phyloP scores from a whole-genome alignment of 1,139 yeast genomes.

The Scheffersomyces cryptocercus region DNA sequence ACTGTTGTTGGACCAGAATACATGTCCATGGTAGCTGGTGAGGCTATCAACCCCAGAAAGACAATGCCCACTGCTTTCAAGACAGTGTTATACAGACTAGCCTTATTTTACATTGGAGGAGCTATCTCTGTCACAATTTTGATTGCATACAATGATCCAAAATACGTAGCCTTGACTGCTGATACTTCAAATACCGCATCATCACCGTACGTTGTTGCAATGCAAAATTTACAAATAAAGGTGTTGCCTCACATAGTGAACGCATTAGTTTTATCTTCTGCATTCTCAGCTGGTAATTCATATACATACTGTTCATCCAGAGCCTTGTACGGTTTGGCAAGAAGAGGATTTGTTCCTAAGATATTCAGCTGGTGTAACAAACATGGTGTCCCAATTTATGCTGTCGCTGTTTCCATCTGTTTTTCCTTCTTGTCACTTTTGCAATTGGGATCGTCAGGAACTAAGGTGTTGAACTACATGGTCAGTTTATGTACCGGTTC shows the following conservation, averaged over 20 bases:
- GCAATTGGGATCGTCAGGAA: constrained; percentile 61
- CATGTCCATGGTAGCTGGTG: constrained; percentile 82
- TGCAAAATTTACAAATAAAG: constrained; percentile 38
- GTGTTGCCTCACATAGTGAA: constrained; percentile 45
- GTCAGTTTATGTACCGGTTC: constrained; percentile 78
- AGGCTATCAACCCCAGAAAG: constrained; percentile 72
- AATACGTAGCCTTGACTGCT: constrained; percentile 24
- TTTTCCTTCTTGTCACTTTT: constrained; percentile 46
- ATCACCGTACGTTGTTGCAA: constrained; percentile 49
- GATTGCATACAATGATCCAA: constrained; percentile 43
- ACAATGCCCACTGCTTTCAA: constrained; percentile 79
- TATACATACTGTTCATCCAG: constrained; percentile 47
- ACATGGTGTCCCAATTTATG: constrained; percentile 60
- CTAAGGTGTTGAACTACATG: constrained; percentile 72
- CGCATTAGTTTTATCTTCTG: constrained; percentile 35
- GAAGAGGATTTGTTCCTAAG: constrained; percentile 41
- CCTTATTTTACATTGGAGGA: constrained; percentile 63
- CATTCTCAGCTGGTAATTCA: constrained; percentile 48
- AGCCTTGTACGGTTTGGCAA: constrained; percentile 41
- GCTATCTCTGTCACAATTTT: constrained; percentile 42
- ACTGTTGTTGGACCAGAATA: constrained; percentile 86
- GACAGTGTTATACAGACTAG: constrained; percentile 72
- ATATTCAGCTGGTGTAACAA: constrained; percentile 41
- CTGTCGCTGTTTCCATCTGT: constrained; percentile 27
- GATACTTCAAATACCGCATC: constrained; percentile 28